Evolutionary conservation across 257 asterid genomes (phyloP).

Genomic region (Petunia secreta): DNA sequence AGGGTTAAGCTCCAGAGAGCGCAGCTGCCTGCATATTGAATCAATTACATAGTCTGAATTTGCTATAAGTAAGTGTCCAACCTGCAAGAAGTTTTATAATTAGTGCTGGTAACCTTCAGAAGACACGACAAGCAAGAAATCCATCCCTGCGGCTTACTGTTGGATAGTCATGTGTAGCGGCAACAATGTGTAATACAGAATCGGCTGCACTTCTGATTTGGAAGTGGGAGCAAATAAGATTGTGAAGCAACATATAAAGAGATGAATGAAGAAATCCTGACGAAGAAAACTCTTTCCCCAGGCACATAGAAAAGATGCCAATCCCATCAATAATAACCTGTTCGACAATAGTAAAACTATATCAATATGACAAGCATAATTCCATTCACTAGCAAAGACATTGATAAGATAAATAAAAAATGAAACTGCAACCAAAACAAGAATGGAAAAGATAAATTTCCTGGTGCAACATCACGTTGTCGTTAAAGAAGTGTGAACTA

Average conservation of each 20-base stretch:
- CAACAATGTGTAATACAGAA: constrained; percentile 63
- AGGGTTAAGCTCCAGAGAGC: constrained; percentile 90
- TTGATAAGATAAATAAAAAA: constrained; percentile 21
- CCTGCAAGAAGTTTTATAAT: constrained; percentile 62
- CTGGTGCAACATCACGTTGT: constrained; percentile 93
- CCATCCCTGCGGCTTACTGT: constrained; percentile 64
- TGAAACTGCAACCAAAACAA: constrained; percentile 20
- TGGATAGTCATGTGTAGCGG: constrained; percentile 68
- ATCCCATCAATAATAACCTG: constrained; percentile 91
- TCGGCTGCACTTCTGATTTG: constrained; percentile 83
- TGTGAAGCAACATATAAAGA: constrained; percentile 87
- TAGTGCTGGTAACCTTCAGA: constrained; percentile 24
- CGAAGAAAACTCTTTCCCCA: constrained; percentile 73
- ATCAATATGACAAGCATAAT: constrained; percentile 22
- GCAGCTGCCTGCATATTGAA: constrained; percentile 88
- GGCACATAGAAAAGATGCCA: constrained; percentile 74
- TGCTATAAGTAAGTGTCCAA: constrained; percentile 84
- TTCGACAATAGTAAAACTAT: constrained; percentile 31
- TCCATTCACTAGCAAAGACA: constrained; percentile 21
- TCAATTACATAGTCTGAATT: constrained; percentile 93
- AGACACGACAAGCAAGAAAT: constrained; percentile 32
- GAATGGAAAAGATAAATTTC: constrained; percentile 45
- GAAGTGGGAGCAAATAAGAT: constrained; percentile 80
- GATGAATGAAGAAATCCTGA: constrained; percentile 95
- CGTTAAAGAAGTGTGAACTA: constrained; percentile 64